Base-by-base conservation (phyloP, 768 basidiomycete species). In the Clavulina sp. region DNA sequence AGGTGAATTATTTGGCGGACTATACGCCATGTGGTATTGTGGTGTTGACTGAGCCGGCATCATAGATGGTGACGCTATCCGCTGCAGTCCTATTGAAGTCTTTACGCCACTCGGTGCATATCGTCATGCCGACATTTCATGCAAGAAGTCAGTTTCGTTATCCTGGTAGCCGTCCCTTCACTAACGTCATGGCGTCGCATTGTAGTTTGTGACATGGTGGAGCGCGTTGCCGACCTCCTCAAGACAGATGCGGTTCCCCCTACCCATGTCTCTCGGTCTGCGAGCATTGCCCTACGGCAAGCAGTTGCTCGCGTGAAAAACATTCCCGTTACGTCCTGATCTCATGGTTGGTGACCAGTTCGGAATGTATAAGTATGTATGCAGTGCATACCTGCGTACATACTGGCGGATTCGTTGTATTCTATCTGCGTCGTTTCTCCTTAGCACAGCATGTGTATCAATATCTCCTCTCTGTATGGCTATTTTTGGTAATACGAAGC, bases 171-270 rank as follows among this genome's bases (percentile, higher is more conserved):
- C 43, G 9, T 28, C 13, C 43, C n/a, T 13, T 38, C 21, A 21
- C 36, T 21, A 13, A 21, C 16, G 43, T 28, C 24, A 13, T 46
- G 26, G n/a, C 13, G 43, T 13, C 9, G 26, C 26, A 13, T 46
- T 24, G 13, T 21, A 46, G 43, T 46, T 24, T 46, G 43, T 46
- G 43, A 46, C 13, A 46, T 46, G 43, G 43, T 46, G 43, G 43
- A 46, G 43, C 43, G 43, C 13, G 26, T 24, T 9, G 43, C 43
- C 9, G 43, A 46, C 26, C 13, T 46, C 9, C 43, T 46, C 9
- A 9, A 46, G 26, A 13, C 43, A 9, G 43, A 46, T 13, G 43
- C 43, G 9, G 43, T 46, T 9, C 43, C 43, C 43, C 13, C 43
- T 9, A 46, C 13, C 26, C 43, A 46, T 26, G 43, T 46, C 9